Evolutionary conservation across 495 filamentous ascomycete species (phyloP), one percentile per base, ranked within the genome.

Genomic region (Cercophora sp.): DNA sequence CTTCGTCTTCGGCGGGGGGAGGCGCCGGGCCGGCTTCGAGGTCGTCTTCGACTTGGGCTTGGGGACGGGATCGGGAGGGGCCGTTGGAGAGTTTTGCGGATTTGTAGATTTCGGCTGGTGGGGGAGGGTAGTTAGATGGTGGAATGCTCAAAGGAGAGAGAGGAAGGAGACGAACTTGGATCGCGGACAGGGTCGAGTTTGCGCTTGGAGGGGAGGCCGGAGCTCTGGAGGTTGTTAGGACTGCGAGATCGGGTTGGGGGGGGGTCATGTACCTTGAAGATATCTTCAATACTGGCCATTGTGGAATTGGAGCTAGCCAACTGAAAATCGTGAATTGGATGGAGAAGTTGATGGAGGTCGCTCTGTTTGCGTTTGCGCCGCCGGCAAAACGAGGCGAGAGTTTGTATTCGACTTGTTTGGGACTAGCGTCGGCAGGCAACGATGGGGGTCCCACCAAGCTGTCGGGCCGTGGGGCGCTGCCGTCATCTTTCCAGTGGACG

Each of bases 211-310:
- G 75, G 48, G 57, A 72, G 58, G 64, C 79, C 68, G 55, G 81
- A 69, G 72, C 79, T 67, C 80, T 48, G 0, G 22, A 31, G 23
- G 3, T 6, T 39, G 34, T 64, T 52, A 70, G 62, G 47, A 44
- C 34, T 29, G 42, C 43, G 6, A 40, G 15, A 15, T 8, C 18
- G 9, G 15, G 4, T 20, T 41, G 20, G 18, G 40, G 35, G 36
- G 26, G 6, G 2, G 16, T 13, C 18, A 13, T 15, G 5, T 73
- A 89, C 89, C 70, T 92, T 91, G 77, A 94, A 94, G 27, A 94
- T 73, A 53, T 89, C 86, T 63, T 92, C 86, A 63, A 92, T 81
- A 65, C 80, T 87, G 20, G 85, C 76, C 86, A 91, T 93, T n/a
- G n/a, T n/a, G n/a, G n/a, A n/a, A n/a, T n/a, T n/a, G n/a, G n/a